Conservation (phyloP, 2,329 filamentous ascomycete genomes). For the Proliferodiscus dingleyae region DNA sequence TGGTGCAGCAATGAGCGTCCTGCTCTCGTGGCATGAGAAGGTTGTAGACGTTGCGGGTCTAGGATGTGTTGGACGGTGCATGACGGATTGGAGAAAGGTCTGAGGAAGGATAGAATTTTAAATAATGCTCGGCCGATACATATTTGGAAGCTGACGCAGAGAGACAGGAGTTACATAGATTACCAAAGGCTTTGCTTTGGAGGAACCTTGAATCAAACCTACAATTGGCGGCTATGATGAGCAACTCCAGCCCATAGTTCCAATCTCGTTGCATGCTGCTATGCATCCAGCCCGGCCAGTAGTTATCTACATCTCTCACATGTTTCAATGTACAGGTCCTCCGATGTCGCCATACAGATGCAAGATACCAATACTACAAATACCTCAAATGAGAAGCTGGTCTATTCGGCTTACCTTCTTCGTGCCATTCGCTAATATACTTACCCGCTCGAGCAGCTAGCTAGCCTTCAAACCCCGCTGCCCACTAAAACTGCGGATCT, state of each 20-base stretch:
- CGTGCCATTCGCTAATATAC: not conserved
- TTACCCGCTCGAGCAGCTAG: conserved; percentile 2
- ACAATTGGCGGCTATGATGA: not conserved
- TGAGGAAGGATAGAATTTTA: conserved; percentile 36
- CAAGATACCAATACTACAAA: not conserved
- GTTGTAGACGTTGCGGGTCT: conserved; percentile 88
- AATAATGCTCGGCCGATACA: not conserved
- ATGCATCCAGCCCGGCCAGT: too few relatives aligned
- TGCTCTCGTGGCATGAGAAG: conserved; percentile 99
- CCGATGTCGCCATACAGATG: conserved; percentile 1
- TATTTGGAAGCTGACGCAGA: not conserved
- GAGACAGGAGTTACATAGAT: not conserved
- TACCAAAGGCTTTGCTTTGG: not conserved
- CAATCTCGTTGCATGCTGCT: too few relatives aligned
- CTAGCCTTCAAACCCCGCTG: not conserved
- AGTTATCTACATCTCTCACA: not conserved
- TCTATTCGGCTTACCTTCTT: conserved; percentile 1
- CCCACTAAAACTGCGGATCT: not conserved
- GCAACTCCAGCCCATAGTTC: not conserved
- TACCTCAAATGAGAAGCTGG: not conserved
- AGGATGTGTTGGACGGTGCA: conserved; percentile 86
- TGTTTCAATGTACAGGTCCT: not conserved
- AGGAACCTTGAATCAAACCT: not conserved
- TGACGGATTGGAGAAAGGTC: conserved; percentile 93
- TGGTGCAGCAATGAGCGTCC: conserved; percentile 88